Evolutionary conservation across 257 asterid species (phyloP).

Genomic region (Pogostemon cablin): DNA sequence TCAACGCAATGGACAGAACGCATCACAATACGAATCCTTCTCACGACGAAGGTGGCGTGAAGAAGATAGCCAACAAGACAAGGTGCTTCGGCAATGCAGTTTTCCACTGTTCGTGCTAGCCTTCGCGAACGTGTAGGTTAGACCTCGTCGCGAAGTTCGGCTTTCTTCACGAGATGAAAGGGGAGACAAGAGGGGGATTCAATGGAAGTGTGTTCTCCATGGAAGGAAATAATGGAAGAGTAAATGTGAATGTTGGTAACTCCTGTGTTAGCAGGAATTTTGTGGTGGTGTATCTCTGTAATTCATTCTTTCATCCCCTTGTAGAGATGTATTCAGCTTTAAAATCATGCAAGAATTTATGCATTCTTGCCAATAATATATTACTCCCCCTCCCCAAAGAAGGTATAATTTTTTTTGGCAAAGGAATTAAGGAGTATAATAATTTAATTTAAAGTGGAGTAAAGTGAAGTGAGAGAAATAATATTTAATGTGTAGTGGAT

Average conservation of each 20-base stretch:
- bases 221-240: constrained; percentile 23
- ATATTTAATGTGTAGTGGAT: too few relatives aligned
- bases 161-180: constrained; percentile 18
- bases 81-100: constrained; percentile 69
- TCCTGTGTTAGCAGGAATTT: constrained; percentile 27
- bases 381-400: too few relatives aligned
- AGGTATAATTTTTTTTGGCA: background rate
- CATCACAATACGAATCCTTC: background rate
- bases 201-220: background rate
- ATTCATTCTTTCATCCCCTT: constrained; percentile 39
- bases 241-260: constrained; percentile 12
- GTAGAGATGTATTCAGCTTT: constrained; percentile 26
- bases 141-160: background rate
- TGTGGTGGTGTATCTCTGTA: constrained; percentile 11
- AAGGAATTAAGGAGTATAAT: too few relatives aligned
- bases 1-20: constrained; percentile 53
- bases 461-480: too few relatives aligned
- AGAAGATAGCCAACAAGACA: constrained; percentile 56
- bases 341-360: background rate
- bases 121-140: background rate
- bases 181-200: too few relatives aligned
- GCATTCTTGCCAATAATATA: background rate
- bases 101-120: constrained; percentile 72
- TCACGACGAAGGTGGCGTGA: constrained; percentile 39
- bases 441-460: too few relatives aligned